Evolutionary conservation across 768 basidiomycete genomes (phyloP), one percentile per base, ranked within the genome.

Genomic region (Lactarius sp.): DNA sequence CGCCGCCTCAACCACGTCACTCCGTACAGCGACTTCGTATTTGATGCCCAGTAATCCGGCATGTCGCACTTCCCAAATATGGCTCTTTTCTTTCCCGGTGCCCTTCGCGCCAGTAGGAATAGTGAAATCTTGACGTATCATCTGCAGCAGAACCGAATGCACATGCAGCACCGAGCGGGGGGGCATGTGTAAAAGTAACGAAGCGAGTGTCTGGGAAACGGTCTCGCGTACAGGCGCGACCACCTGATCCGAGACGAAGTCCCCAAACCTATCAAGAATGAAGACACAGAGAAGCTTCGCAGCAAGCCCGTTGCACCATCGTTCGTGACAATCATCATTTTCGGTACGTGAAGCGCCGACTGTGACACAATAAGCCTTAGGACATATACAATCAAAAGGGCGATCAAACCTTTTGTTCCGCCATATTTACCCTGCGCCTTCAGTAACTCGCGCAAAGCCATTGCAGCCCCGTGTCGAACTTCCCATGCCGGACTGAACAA

Each of bases 41-140:
- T 98, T 98, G 73, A 99, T 86, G 1, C 97, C 97, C 9, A 98
- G 81, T 63, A 99, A 77, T 34, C 97, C 97, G n/a, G 97, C 95
- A 77, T 99, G 97, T 59, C 96, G 83, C 55, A 99, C 89, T 75
- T 98, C 93, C 97, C 97, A 99, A 7, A 94, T 83, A 74, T 95
- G 92, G 59, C 72, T 75, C 73, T 64, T 83, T 36, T 74, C 73
- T 78, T 67, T 73, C 31, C 58, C 59, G 2, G 51, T 55, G 6
- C 44, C 41, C 51, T 72, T 75, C 57, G 74, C 70, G 47, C 69
- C 62, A 51, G 69, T 70, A 41, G 71, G 77, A 42, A 83, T 73
- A 1, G 78, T 75, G 72, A 91, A 91, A 63, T 91, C 85, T 75
- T 98, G 97, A 65, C 87, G 83, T 69, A 98, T 94, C 97, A 99